A percentile compares a stretch with the other conserved stretches of the same genome.
Evolutionary conservation across 2,329 filamentous ascomycete species (phyloP).

Genomic region (Hawksworthiomyces lignivorus): DNA sequence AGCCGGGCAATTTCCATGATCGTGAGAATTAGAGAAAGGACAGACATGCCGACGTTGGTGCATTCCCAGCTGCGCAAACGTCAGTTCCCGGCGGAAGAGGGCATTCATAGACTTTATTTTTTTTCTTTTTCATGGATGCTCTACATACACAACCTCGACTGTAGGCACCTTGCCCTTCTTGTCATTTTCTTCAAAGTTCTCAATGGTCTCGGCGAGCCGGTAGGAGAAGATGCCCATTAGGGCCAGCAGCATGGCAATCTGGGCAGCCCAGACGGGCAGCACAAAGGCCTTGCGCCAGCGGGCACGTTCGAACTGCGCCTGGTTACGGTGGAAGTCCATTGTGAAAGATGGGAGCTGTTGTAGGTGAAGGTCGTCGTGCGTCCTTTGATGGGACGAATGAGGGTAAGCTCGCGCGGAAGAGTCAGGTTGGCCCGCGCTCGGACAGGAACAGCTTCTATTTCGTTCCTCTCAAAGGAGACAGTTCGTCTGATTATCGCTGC

Average conservation of each 20-base stretch:
- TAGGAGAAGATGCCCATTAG: constrained; percentile 47
- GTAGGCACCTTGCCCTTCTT: constrained; percentile 31
- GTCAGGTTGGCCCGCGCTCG: too few species aligned
- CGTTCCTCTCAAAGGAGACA: too few species aligned
- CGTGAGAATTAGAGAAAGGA: constrained; percentile 37
- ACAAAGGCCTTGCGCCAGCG: constrained; percentile 42
- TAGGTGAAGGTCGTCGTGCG: too few species aligned
- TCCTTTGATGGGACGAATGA: too few species aligned
- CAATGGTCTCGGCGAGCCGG: constrained; percentile 40
- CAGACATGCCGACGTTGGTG: constrained; percentile 42
- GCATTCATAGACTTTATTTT: too few species aligned
- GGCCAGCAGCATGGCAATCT: constrained; percentile 36
- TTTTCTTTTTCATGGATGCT: too few species aligned
- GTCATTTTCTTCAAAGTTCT: constrained; percentile 33
- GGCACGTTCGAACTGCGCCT: constrained; percentile 45
- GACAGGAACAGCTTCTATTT: too few species aligned
- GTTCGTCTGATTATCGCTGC: too few species aligned
- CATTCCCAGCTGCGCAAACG: constrained; percentile 46
- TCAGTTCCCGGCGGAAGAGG: neutral
- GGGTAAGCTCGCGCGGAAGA: too few species aligned
- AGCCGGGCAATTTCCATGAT: constrained; percentile 34
- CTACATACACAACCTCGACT: constrained; percentile 43
- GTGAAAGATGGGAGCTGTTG: neutral
- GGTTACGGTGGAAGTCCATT: constrained; percentile 33
- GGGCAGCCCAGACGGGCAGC: constrained; percentile 41